Evolutionary conservation across 306 rosid genomes (phyloP).

Genomic region (Cucurbita argyrosperma): DNA sequence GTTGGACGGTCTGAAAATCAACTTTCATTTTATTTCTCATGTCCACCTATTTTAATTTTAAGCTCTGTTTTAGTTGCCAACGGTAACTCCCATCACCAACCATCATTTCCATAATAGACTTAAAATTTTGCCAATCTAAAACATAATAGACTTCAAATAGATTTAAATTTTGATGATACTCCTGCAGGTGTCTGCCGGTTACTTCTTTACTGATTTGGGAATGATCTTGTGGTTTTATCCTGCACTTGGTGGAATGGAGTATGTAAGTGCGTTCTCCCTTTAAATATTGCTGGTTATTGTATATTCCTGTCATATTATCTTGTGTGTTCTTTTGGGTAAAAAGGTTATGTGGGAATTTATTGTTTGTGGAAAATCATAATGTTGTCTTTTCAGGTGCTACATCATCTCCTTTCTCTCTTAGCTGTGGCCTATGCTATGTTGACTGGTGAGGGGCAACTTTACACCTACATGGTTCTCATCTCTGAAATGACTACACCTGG

Average conservation of each 20-base stretch:
- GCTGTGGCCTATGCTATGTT: conserved; percentile 77
- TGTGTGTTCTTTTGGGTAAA: neutral
- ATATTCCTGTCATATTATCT: neutral
- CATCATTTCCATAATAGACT: neutral
- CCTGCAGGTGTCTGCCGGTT: conserved; percentile 80
- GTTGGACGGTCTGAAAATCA: neutral
- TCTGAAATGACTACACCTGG: conserved; percentile 97
- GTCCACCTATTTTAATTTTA: neutral
- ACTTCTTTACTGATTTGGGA: conserved; percentile 75
- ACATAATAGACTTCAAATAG: neutral
- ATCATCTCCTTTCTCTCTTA: conserved; percentile 62
- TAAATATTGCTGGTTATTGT: neutral
- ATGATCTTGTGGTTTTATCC: conserved; percentile 88
- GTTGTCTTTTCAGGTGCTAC: conserved; percentile 58
- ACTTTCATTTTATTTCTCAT: neutral
- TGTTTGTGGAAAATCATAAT: conserved; percentile 8
- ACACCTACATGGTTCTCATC: conserved; percentile 81
- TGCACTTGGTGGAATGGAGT: conserved; percentile 86
- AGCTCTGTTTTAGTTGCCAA: neutral
- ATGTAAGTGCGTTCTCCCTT: conserved; percentile 50
- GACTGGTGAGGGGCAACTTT: conserved; percentile 85
- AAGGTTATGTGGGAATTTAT: neutral
- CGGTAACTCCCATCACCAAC: neutral
- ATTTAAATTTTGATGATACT: neutral
- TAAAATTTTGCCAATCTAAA: neutral